Percentiles rank a stretch among this genome's conserved stretches.
phyloP scores from a whole-genome alignment of 2,329 filamentous ascomycete genomes.

The Dendryphion nanum region DNA sequence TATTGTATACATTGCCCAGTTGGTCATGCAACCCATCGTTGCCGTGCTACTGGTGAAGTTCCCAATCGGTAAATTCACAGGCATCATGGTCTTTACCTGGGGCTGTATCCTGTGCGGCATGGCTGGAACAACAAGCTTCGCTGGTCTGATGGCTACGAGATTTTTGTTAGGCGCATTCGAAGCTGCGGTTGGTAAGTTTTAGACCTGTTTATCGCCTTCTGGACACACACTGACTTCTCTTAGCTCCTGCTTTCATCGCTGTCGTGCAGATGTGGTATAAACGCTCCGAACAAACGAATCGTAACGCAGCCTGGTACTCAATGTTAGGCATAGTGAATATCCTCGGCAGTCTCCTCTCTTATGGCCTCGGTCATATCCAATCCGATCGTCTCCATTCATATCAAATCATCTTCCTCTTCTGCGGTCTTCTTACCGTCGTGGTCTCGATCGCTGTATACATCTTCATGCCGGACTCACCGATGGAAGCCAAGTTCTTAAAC shows the following conservation, averaged over 20 bases:
- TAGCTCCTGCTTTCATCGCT: slow-evolving; percentile 38
- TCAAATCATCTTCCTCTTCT: slow-evolving; percentile 39
- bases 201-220: slow-evolving; percentile 50
- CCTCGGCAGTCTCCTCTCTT: slow-evolving; percentile 55
- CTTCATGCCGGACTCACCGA: slow-evolving; percentile 64
- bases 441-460: slow-evolving; percentile 51
- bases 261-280: slow-evolving; percentile 64
- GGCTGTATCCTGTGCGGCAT: slow-evolving; percentile 60
- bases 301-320: slow-evolving; percentile 59
- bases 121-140: slow-evolving; percentile 60
- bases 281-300: slow-evolving; percentile 57
- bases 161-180: slow-evolving; percentile 69
- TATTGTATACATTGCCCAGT: slow-evolving; percentile 55
- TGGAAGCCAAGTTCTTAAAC: slow-evolving; percentile 57
- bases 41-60: slow-evolving; percentile 59
- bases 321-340: slow-evolving; percentile 62
- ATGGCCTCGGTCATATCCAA: slow-evolving; percentile 58
- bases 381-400: slow-evolving; percentile 42
- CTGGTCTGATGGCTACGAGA: slow-evolving; percentile 59
- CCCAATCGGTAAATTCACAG: slow-evolving; percentile 60
- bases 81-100: slow-evolving; percentile 52
- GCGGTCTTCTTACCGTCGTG: slow-evolving; percentile 48
- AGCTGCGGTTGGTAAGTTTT: slow-evolving; percentile 47
- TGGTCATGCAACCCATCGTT: slow-evolving; percentile 53
- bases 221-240: slow-evolving; percentile 21